Evolutionary conservation across 257 asterid species (phyloP).

Genomic region (Nicotiana tabacum): DNA sequence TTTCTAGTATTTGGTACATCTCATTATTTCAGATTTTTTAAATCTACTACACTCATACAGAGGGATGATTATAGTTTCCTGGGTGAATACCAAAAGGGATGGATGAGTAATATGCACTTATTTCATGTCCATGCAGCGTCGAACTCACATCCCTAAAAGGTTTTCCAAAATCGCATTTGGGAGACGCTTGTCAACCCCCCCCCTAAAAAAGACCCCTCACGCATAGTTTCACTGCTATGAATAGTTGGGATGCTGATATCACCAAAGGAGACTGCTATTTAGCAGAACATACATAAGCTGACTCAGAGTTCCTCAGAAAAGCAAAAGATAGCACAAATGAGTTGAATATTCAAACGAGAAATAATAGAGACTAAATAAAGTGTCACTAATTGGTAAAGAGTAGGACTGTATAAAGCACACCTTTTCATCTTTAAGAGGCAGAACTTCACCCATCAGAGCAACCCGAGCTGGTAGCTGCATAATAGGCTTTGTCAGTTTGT

Average conservation of each 20-base stretch:
- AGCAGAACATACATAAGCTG: background rate
- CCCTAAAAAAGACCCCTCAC: background rate
- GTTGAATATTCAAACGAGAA: background rate
- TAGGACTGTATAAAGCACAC: constrained; percentile 22
- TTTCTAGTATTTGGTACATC: background rate
- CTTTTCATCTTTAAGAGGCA: constrained; percentile 67
- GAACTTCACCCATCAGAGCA: constrained; percentile 76
- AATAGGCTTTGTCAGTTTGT: constrained; percentile 8
- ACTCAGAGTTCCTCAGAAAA: background rate
- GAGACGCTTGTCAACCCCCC: background rate
- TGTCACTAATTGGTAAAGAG: background rate
- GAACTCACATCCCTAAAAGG: background rate
- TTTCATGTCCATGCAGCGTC: background rate
- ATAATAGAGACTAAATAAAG: background rate
- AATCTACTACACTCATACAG: background rate
- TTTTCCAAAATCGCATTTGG: background rate
- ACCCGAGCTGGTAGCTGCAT: constrained; percentile 81
- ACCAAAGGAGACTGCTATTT: background rate
- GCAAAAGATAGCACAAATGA: background rate
- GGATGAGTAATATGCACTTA: background rate
- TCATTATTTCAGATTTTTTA: background rate
- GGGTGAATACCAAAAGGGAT: background rate
- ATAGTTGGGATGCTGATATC: background rate
- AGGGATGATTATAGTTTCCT: background rate
- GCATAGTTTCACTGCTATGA: background rate